Evolutionary conservation across 1,284 basidiomycete species (phyloP), one percentile per base, ranked within the genome.

Genomic region (Rhodotorula mucilaginosa): DNA sequence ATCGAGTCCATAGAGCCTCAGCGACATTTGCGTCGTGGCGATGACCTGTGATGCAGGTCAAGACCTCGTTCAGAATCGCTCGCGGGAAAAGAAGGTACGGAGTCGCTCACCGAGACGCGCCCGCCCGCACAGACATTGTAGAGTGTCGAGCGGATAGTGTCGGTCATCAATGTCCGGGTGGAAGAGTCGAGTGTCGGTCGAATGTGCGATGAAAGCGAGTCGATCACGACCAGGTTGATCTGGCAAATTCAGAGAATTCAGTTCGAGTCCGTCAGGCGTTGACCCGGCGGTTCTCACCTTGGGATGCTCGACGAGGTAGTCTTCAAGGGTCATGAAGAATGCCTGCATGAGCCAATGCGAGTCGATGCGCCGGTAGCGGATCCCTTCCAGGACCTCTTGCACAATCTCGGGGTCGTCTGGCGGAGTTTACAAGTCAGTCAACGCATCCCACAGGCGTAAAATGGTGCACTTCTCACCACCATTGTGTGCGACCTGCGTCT

Each of bases 151-250:
- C 71, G 59, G 31, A 73, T 64, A 10, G 69, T 39, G 8, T 71
- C 60, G 65, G 52, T 44, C 16, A 75, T 48, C 7, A 70, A n/a
- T 5, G 34, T 64, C 18, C 57, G 58, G 8, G 69, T 75, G 2
- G 48, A 10, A 2, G 34, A 49, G 56, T 73, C 73, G 63, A 74
- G 65, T 23, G 54, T 58, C 2, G 69, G 71, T 16, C 69, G 61
- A 2, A 75, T 47, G 48, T 71, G 67, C 5, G 71, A 58, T 2
- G 69, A 62, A 3, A 75, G 59, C 29, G 74, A 73, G 58, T 75
- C 74, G 34, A 75, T 21, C 16, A 75, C 39, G 39, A 75, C 31
- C 34, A 75, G 72, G 47, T 65, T 67, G 69, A 75, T 70, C 74
- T 75, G 64, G 5, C 23, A n/a, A 2, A 15, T 16, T 13, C 49